Base-by-base conservation (phyloP, 1,284 basidiomycete genomes). In the Exobasidium cylindrosporum region DNA sequence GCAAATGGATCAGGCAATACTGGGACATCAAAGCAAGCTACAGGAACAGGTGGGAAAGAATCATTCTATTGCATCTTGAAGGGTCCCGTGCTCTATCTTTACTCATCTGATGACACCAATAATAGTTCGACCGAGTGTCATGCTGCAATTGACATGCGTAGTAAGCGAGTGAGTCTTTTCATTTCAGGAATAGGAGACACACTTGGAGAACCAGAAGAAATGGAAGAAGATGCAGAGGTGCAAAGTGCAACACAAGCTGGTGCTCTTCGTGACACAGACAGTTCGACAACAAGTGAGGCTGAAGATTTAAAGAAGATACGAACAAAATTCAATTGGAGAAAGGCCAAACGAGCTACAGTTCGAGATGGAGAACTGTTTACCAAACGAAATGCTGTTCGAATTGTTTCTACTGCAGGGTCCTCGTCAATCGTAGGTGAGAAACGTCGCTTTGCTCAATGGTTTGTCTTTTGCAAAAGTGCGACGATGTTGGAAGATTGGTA, bases 401-500 rank as follows among this genome's bases (percentile, higher is more conserved):
- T 78, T 54, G 66, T 77, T 23, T 69, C 49, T 4, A 30, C 30
- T 24, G 45, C 28, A 54, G 30, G 21, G n/a, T 13, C 26, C n/a
- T n/a, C 5, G 23, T 1, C 5, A 21, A 21, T 32, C n/a, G 24
- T n/a, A n/a, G 31, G 30, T 14, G 31, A 24, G 10, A 55, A 26
- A 14, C n/a, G n/a, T 4, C 26, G 31, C 13, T 55, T 32, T 62
- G 53, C 69, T 17, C 69, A 78, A 49, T 80, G 77, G 77, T 80
- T 76, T 64, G 53, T 80, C 35, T 78, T 80, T 54, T 69, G 72
- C 55, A 73, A 72, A 47, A 71, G 67, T 64, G 73, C 75, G 46
- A 67, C 63, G 28, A 29, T 77, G 57, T 82, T 83, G 71, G 84
- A 97, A 81, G 93, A 97, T 80, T 97, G 94, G 93, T 97, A 96